Percentiles rank a stretch among this genome's conserved stretches.
These are phyloP conservation scores for Wallacemonas rigidus DNA, from an alignment of 208 protist species.

Conservation along the genomic window DNA sequence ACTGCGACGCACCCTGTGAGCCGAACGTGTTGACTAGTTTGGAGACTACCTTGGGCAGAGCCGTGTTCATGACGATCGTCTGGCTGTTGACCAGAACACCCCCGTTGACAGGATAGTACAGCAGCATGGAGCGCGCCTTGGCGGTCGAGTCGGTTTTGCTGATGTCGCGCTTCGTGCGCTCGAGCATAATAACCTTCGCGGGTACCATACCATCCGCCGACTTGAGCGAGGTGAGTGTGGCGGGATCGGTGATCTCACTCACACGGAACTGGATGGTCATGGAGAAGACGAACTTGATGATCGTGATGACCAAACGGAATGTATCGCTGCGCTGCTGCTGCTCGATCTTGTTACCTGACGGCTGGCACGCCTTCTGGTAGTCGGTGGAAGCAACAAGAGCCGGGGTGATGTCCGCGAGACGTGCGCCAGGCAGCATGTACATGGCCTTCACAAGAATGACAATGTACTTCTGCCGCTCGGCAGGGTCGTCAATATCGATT, in stretches of 20 bases:
- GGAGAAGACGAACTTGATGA: constrained; percentile 86
- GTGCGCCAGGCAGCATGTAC: constrained; percentile 83
- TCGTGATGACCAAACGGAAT: constrained; percentile 70
- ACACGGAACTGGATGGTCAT: constrained; percentile 89
- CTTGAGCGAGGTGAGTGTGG: constrained; percentile 44
- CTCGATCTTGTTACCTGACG: constrained; percentile 69
- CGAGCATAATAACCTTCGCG: constrained; percentile 77
- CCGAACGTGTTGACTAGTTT: constrained; percentile 84
- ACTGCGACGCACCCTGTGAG: constrained; percentile 70
- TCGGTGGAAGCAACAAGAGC: constrained; percentile 70
- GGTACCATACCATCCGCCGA: constrained; percentile 75
- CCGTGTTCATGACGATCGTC: constrained; percentile 86
- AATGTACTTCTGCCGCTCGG: constrained; percentile 69
- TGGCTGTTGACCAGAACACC: constrained; percentile 83
- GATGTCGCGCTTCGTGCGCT: constrained; percentile 87
- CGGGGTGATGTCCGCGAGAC: constrained; percentile 52
- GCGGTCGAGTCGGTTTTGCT: constrained; percentile 80
- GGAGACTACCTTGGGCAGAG: constrained; percentile 73
- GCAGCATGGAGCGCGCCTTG: constrained; percentile 85
- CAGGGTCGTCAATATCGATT: constrained; percentile 58
- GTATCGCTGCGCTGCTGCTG: constrained; percentile 54
- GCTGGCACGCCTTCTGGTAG: constrained; percentile 86
- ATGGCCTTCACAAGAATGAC: constrained; percentile 85
- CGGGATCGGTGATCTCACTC: constrained; percentile 73
- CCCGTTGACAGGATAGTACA: constrained; percentile 88